phyloP scores from a whole-genome alignment of 164 flowering plant genomes.

The Berberis thunbergii region DNA sequence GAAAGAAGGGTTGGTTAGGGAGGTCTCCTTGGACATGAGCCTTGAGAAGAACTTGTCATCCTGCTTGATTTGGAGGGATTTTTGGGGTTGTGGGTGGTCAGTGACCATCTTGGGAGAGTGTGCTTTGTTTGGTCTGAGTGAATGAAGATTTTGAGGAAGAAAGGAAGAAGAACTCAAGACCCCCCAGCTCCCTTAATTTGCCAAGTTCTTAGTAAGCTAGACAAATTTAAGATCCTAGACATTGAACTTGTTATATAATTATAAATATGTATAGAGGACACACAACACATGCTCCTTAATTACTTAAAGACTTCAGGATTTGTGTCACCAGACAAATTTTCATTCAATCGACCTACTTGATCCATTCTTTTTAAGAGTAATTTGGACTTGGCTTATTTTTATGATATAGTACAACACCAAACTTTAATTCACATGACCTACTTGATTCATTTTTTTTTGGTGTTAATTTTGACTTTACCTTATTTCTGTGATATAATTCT shows the following conservation, averaged over 20 bases:
- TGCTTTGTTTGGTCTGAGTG: background rate
- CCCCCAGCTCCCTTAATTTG: background rate
- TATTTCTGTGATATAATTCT: too few relatives aligned
- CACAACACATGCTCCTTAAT: background rate
- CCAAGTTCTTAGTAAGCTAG: background rate
- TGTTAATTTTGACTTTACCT: background rate
- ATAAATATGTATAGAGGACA: background rate
- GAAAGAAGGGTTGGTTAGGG: slow-evolving; percentile 34
- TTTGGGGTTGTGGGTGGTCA: slow-evolving; percentile 16
- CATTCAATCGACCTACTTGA: too few relatives aligned
- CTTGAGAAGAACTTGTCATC: slow-evolving; percentile 50
- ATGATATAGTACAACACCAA: background rate
- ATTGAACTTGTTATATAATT: background rate
- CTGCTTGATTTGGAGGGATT: slow-evolving; percentile 33
- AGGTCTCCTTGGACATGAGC: slow-evolving; percentile 39
- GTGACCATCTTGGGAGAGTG: background rate
- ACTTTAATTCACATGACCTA: background rate
- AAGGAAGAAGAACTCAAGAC: background rate
- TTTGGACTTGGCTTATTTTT: background rate
- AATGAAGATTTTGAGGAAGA: background rate
- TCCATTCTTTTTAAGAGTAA: too few relatives aligned
- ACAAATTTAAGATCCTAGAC: background rate
- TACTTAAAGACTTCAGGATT: background rate
- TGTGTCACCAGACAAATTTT: too few relatives aligned
- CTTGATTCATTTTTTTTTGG: background rate